phyloP scores from a whole-genome alignment of 179 eudicot genomes.

The Actinidia chinensis region DNA sequence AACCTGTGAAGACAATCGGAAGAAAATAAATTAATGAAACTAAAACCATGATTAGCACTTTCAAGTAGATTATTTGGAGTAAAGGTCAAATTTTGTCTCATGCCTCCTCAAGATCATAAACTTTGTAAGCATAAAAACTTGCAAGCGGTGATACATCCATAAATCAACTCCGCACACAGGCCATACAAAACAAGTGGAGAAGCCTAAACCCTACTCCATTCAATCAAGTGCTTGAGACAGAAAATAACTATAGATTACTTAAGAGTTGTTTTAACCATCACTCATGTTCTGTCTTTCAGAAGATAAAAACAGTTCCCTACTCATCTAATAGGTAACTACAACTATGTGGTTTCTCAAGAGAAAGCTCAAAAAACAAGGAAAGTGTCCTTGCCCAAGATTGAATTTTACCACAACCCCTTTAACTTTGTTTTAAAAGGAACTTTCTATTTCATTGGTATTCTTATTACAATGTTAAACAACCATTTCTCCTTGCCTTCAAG shows the following conservation, averaged over 20 bases:
- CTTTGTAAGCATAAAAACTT: background rate
- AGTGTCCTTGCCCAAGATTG: background rate
- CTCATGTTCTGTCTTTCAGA: background rate
- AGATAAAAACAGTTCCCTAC: background rate
- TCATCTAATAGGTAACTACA: background rate
- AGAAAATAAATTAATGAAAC: background rate
- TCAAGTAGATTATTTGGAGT: background rate
- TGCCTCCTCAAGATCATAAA: conserved; percentile 6
- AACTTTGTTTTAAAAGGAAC: background rate
- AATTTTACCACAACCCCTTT: background rate
- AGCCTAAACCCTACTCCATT: background rate
- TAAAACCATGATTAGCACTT: conserved; percentile 1
- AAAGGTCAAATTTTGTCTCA: background rate
- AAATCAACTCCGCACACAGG: too few species aligned
- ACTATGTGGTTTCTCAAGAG: background rate
- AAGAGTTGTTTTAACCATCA: background rate
- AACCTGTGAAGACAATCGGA: conserved; percentile 45
- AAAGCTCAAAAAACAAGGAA: conserved; percentile 10
- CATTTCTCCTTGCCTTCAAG: background rate
- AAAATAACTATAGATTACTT: background rate
- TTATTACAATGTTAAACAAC: background rate
- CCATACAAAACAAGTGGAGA: background rate
- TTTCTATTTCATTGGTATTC: background rate
- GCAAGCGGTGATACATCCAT: background rate
- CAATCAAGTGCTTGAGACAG: background rate